Percentiles rank a stretch among this genome's conserved stretches.
These are phyloP conservation scores for Colletotrichum endophyticum DNA, from an alignment of 2,329 filamentous ascomycete genomes.

Conservation along the genomic window DNA sequence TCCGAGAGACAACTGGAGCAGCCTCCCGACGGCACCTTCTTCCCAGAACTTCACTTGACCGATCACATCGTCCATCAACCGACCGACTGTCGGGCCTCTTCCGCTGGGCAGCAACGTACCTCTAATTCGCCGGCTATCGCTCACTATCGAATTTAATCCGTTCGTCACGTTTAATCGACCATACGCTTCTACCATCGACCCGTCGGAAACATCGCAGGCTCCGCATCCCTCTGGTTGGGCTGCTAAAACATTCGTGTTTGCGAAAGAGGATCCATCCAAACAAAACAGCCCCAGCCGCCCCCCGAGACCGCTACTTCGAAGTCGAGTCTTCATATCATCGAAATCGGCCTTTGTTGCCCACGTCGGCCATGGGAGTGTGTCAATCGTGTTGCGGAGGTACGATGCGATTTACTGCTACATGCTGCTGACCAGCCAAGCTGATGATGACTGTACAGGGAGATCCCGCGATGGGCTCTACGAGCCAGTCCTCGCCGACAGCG, in stretches of 20 bases:
- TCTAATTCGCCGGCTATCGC: constrained; percentile 1
- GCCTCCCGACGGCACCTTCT: constrained; percentile 15
- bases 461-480: constrained; percentile 84
- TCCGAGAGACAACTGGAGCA: constrained; percentile 19
- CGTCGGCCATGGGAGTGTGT: constrained; percentile 62
- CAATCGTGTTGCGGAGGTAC: constrained; percentile 67
- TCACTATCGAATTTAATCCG: neutral
- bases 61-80: constrained; percentile 15
- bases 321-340: constrained; percentile 8
- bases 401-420: neutral
- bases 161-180: neutral
- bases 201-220: neutral
- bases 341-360: constrained; percentile 11
- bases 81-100: constrained; percentile 16
- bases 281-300: constrained; percentile 12
- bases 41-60: constrained; percentile 19
- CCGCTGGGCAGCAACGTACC: constrained; percentile 1
- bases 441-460: constrained; percentile 57
- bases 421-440: neutral
- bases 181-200: neutral
- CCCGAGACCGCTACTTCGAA: neutral
- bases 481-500: constrained; percentile 89
- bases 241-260: constrained; percentile 8
- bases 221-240: constrained; percentile 14
- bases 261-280: constrained; percentile 15